Evolutionary conservation across 352 stramenopile genomes (phyloP).

Genomic region (Globisporangium carolinianum): DNA sequence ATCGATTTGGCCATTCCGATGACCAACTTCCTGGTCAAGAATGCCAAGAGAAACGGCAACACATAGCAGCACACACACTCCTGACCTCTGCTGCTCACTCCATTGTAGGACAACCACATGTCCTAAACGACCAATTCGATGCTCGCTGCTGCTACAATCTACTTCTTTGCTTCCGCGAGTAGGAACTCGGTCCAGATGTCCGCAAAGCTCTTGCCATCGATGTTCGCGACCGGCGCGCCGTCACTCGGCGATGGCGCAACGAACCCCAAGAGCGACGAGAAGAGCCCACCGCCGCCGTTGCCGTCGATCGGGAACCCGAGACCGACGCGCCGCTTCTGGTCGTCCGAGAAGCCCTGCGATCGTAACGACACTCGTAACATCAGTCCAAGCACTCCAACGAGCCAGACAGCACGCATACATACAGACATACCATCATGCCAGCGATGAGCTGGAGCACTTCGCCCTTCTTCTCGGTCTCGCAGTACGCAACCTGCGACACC

Average conservation of each 20-base stretch:
- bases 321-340: slow-evolving; percentile 60
- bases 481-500: slow-evolving; percentile 45
- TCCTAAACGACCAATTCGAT: not conserved
- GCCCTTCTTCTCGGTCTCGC: slow-evolving; percentile 60
- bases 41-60: too few relatives aligned
- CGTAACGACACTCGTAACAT: not conserved
- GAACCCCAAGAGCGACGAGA: slow-evolving; percentile 58
- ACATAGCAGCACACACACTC: too few relatives aligned
- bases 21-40: too few relatives aligned
- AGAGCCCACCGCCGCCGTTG: slow-evolving; percentile 56
- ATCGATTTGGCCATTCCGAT: too few relatives aligned
- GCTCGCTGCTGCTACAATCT: not conserved
- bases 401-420: not conserved
- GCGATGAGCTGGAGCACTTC: slow-evolving; percentile 69
- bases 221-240: slow-evolving; percentile 2
- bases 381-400: too few relatives aligned
- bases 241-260: slow-evolving; percentile 16
- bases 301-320: slow-evolving; percentile 42
- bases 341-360: slow-evolving; percentile 46
- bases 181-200: slow-evolving; percentile 71
- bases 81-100: too few relatives aligned
- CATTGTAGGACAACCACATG: too few relatives aligned
- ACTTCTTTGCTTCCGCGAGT: slow-evolving; percentile 40
- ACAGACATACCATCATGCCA: slow-evolving; percentile 49
- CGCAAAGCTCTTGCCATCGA: slow-evolving; percentile 65